Conservation (phyloP, 495 filamentous ascomycete genomes). For the Penicillium lagena region DNA sequence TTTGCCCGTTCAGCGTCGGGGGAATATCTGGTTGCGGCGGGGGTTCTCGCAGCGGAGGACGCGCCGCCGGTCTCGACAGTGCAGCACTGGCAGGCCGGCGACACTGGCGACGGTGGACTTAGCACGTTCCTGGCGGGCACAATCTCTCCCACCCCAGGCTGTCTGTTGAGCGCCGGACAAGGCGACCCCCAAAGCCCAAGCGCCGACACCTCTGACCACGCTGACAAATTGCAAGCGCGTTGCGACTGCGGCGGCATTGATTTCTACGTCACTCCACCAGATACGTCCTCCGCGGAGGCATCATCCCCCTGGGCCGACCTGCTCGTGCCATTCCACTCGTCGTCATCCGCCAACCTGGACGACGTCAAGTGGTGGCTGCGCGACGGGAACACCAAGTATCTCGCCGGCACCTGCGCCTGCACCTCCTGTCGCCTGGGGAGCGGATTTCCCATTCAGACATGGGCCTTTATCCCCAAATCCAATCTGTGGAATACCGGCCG, state of each 20-base stretch:
- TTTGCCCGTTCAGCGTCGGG: slow-evolving; percentile 32
- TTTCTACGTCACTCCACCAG: slow-evolving; percentile 39
- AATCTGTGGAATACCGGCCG: slow-evolving; percentile 47
- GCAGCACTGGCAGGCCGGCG: slow-evolving; percentile 40
- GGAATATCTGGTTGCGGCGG: slow-evolving; percentile 38
- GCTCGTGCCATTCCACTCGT: slow-evolving; percentile 40
- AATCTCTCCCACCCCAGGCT: slow-evolving; percentile 6
- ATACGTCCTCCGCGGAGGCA: slow-evolving; percentile 27
- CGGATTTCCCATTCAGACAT: slow-evolving; percentile 62
- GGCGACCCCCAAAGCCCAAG: slow-evolving; percentile 9
- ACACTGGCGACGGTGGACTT: slow-evolving; percentile 54
- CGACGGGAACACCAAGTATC: slow-evolving; percentile 39
- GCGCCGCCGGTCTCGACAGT: slow-evolving; percentile 29
- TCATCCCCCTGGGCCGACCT: slow-evolving; percentile 49
- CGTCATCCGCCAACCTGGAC: slow-evolving; percentile 27
- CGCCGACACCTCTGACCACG: not conserved
- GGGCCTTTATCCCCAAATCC: slow-evolving; percentile 59
- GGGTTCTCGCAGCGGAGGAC: slow-evolving; percentile 25
- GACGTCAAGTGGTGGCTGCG: slow-evolving; percentile 51
- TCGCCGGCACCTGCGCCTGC: slow-evolving; percentile 62
- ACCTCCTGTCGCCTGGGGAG: slow-evolving; percentile 52
- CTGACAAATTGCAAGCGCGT: slow-evolving; percentile 21
- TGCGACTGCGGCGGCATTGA: slow-evolving; percentile 39
- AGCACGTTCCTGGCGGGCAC: slow-evolving; percentile 37
- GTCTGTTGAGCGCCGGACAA: slow-evolving; percentile 11